phyloP scores from a whole-genome alignment of 2,329 filamentous ascomycete genomes.

The Penicillium sclerotiorum region DNA sequence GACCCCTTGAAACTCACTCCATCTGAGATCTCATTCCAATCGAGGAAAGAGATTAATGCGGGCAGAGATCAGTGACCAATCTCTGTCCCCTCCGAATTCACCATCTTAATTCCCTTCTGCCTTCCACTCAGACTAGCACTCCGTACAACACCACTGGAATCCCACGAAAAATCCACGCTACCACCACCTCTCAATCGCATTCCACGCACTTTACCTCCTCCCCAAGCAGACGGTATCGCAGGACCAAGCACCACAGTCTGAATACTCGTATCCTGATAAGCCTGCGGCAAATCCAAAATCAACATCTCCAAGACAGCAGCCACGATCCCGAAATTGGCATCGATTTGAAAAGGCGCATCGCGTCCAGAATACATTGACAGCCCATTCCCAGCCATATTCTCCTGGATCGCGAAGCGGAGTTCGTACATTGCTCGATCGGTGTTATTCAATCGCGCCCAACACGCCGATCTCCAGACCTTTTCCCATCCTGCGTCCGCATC shows the following conservation, averaged over 20 bases:
- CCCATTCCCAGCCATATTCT: constrained; percentile 14
- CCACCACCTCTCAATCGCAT: constrained; percentile 13
- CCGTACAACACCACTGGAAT: constrained; percentile 8
- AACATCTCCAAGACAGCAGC: constrained; percentile 12
- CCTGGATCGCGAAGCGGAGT: constrained; percentile 11
- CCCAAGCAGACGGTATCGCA: constrained; percentile 11
- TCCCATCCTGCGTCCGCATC: constrained; percentile 61
- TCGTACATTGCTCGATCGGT: constrained; percentile 45
- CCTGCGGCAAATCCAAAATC: constrained; percentile 9
- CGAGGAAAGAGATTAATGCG: too few relatives aligned
- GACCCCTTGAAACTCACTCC: too few relatives aligned
- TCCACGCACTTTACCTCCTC: constrained; percentile 10
- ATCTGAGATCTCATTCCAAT: too few relatives aligned
- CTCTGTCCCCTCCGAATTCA: constrained; percentile 2
- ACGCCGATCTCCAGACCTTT: constrained; percentile 61
- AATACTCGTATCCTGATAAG: constrained; percentile 1
- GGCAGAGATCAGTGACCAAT: not conserved
- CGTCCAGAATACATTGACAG: constrained; percentile 13
- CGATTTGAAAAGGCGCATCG: constrained; percentile 13
- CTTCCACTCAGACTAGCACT: constrained; percentile 1
- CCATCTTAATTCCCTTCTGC: not conserved
- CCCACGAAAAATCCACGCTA: constrained; percentile 15
- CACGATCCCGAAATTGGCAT: constrained; percentile 16
- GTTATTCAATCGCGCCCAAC: constrained; percentile 59
- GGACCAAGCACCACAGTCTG: constrained; percentile 12